Evolutionary conservation across 257 asterid genomes (phyloP), one percentile per base, ranked within the genome.

Genomic region (Solanum arcanum): DNA sequence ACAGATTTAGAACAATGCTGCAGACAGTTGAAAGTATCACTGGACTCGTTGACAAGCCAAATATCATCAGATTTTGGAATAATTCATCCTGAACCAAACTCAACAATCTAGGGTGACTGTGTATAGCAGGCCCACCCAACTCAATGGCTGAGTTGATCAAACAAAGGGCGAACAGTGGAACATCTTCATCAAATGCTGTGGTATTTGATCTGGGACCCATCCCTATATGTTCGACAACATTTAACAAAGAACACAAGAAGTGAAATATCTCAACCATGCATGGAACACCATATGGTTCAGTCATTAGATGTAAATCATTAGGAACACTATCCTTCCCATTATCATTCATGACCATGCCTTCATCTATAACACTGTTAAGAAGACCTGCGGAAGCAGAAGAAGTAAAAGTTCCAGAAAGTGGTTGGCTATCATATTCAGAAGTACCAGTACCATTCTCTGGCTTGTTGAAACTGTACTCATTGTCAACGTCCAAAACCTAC

Each of bases 261-360:
- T 95, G 98, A 90, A 97, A 97, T 92, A 94, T 95, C 88, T 97
- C 98, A 83, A 95, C 96, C 99, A 97, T 94, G 93, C 98, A 94
- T 70, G 98, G 98, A 80, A 95, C 95, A 27, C 99, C 98, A 90
- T 94, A 95, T 35, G 99, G 99, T 87, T 95, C 98, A 12, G 92
- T 91, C 96, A 93, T 94, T 90, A 94, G 88, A 90, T 95, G 96
- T 88, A 91, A 86, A 72, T 72, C 27, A 31, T 15, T 70, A 33
- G 78, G 27, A 72, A 72, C 78, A 78, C 91, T 90, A 89, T 94
- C 98, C 92, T 95, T 95, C 89, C 97, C 97, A 83, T 92, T 94
- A 31, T 90, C 96, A 27, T 90, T 72, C 86, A 89, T 90, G 64
- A 87, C 85, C 83, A 87, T 90, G 87, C 87, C 90, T 86, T 95